Conservation (phyloP, 352 stramenopile genomes). For the Globisporangium paroecandrum region DNA sequence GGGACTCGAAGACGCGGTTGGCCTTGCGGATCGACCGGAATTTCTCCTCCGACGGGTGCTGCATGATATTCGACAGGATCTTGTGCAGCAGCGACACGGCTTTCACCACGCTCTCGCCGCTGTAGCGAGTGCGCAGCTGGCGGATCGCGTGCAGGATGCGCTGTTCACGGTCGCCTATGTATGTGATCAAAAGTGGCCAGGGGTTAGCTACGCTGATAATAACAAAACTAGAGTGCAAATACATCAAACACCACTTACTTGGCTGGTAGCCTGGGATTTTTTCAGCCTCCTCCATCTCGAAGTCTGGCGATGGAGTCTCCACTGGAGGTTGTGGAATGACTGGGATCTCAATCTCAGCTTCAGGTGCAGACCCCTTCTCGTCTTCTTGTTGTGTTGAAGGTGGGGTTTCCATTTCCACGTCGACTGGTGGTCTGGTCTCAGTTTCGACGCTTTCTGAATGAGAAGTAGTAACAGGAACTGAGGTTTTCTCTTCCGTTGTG, state of each 20-base stretch:
- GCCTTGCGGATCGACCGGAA: conserved; percentile 65
- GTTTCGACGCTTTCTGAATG: not conserved
- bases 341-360: not conserved
- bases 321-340: not conserved
- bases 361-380: not conserved
- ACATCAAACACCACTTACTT: conserved; percentile 11
- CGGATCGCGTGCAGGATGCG: conserved; percentile 43
- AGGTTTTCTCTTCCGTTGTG: not conserved
- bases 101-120: conserved; percentile 26
- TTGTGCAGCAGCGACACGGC: conserved; percentile 51
- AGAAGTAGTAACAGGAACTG: not conserved
- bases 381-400: not conserved
- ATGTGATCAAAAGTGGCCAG: too few species aligned
- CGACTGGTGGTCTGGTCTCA: not conserved
- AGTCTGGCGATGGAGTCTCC: not conserved
- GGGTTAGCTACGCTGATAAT: not conserved
- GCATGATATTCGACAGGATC: conserved; percentile 75
- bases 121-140: conserved; percentile 33
- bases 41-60: conserved; percentile 48
- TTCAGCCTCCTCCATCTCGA: conserved; percentile 2
- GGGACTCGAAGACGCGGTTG: conserved; percentile 55
- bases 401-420: conserved; percentile 22
- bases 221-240: not conserved
- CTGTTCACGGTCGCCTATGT: conserved; percentile 52
- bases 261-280: conserved; percentile 10